Base-by-base conservation (phyloP, 169 alveolate genomes). In the Plasmodium chabaudi region DNA sequence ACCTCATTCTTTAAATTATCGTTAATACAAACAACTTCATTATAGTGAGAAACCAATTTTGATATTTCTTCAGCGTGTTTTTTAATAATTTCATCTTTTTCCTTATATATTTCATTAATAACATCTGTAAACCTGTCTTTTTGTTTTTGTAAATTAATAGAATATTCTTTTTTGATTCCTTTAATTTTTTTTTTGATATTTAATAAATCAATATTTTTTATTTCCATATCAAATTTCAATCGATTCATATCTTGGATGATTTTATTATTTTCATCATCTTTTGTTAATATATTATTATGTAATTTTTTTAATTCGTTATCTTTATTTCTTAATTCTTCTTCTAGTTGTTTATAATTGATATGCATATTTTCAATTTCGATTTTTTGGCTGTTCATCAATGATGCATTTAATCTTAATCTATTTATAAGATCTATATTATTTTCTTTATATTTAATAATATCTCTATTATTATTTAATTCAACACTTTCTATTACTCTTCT, bases 291-390 rank as follows among this genome's bases (percentile, higher is more conserved):
- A 60, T 13, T 60, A 39, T 67, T 23, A 25, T 79, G 89, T 12
- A 79, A 69, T 69, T 55, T 79, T 69, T 79, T 79, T 60, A 79
- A 46, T 15, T 79, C 89, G 42, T 79, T 79, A 34, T 79, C 89
- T 67, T 79, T 79, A 79, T 79, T 65, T 79, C 44, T 65, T 57
- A 79, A 47, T 65, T 79, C 89, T 57, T 79, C 89, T 56, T 79
- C 89, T 59, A 79, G 49, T 25, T 79, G 89, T 67, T 79, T 79
- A 79, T 67, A 79, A 64, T 79, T 79, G 71, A 79, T 79, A 55
- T 79, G 89, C 89, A 79, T 79, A 53, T 79, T 79, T 79, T 79
- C 89, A 9, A 79, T 79, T 79, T 79, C 89, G 0, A 79, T 79
- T 79, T 64, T 79, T 47, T 79, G 89, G 27, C 63, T 79, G 56